Conservation (phyloP, 768 basidiomycete species). For the Lentinula sp. region DNA sequence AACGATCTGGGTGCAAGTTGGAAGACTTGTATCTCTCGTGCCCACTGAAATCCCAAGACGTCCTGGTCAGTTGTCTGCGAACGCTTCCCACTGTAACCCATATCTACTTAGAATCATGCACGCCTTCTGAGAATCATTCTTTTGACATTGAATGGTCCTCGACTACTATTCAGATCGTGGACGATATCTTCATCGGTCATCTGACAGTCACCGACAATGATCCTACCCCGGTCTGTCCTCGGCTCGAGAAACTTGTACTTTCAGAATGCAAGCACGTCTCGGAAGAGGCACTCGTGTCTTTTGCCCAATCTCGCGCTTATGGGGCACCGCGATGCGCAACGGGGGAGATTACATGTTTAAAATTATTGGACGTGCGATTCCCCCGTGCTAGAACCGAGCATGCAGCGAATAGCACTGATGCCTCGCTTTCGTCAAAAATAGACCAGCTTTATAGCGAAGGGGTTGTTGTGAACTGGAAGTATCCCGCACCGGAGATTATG, state of each 20-base stretch:
- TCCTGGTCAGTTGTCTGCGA: neutral
- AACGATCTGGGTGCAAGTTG: neutral
- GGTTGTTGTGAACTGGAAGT: neutral
- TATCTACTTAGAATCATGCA: neutral
- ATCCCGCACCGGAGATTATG: neutral
- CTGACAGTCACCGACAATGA: neutral
- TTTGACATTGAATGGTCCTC: neutral
- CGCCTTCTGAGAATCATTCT: neutral
- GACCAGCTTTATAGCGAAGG: neutral
- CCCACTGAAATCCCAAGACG: neutral
- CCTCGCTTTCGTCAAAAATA: neutral
- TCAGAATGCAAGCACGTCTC: neutral
- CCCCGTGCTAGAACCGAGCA: neutral
- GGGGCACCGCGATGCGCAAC: neutral
- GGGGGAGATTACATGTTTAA: neutral
- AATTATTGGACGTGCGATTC: neutral
- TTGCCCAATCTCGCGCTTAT: neutral
- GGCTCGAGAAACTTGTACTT: neutral
- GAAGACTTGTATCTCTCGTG: neutral
- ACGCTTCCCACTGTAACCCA: neutral
- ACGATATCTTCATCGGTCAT: neutral
- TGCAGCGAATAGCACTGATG: neutral
- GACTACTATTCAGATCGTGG: neutral
- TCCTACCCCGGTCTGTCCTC: slow-evolving; percentile 1
- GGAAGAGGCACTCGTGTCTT: neutral